Conservation (phyloP, 176 grass and related monocot genomes). For the Elymus sibiricus region DNA sequence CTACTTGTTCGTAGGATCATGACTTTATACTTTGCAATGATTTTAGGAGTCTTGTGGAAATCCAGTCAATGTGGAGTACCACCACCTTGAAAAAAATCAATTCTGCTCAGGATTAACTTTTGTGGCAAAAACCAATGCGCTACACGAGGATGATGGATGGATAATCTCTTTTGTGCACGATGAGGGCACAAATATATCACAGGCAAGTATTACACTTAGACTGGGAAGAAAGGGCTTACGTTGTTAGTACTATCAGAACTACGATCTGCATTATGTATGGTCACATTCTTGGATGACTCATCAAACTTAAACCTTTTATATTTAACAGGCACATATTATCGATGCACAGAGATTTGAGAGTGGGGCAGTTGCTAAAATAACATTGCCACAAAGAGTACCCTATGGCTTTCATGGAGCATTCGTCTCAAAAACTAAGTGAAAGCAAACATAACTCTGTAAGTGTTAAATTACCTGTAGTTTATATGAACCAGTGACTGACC, state of each 20-base stretch:
- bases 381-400: not conserved
- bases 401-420: not conserved
- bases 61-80: not conserved
- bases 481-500: no score
- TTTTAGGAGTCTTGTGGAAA: not conserved
- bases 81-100: conserved; percentile 17
- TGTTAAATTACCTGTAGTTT: not conserved
- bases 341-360: not conserved
- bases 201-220: not conserved
- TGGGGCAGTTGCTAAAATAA: not conserved
- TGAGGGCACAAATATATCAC: no score
- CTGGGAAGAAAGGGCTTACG: not conserved
- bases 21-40: not conserved
- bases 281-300: not conserved
- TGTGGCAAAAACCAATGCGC: not conserved
- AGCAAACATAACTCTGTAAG: not conserved
- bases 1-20: no score
- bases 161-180: no score
- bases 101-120: conserved; percentile 29
- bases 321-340: not conserved
- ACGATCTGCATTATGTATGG: not conserved
- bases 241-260: not conserved
- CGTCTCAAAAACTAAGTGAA: not conserved
- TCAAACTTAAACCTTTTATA: not conserved
- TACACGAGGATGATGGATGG: no score